These are phyloP conservation scores for Arthroderma uncinatum DNA, from an alignment of 2,329 filamentous ascomycete genomes.

Conservation along the genomic window DNA sequence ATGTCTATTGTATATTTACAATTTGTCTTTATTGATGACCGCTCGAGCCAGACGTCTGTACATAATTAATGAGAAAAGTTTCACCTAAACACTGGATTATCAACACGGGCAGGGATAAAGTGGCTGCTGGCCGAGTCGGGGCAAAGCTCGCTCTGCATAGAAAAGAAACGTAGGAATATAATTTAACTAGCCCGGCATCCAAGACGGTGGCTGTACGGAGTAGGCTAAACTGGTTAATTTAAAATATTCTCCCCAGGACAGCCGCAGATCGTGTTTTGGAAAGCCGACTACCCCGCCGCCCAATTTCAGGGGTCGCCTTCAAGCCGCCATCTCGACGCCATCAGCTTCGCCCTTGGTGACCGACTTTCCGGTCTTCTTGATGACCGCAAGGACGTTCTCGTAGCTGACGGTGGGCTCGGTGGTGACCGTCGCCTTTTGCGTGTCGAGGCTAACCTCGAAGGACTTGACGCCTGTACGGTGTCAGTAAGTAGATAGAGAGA, in stretches of 20 bases:
- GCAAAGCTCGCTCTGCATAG: background rate
- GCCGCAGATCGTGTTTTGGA: background rate
- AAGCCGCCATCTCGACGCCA: slow-evolving; percentile 19
- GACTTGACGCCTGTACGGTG: slow-evolving; percentile 60
- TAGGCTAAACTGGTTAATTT: background rate
- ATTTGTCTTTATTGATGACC: background rate
- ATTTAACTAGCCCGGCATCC: background rate
- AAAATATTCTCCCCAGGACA: background rate
- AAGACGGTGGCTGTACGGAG: background rate
- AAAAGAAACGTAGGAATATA: background rate
- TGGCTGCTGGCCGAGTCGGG: background rate
- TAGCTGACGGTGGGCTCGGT: slow-evolving; percentile 60
- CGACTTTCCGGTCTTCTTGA: slow-evolving; percentile 91
- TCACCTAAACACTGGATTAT: background rate
- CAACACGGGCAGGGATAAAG: background rate
- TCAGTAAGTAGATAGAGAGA: slow-evolving; percentile 2
- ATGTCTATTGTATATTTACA: background rate
- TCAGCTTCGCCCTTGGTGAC: slow-evolving; percentile 54
- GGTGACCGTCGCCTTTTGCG: slow-evolving; percentile 67
- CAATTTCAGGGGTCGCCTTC: background rate
- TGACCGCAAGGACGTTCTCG: slow-evolving; percentile 71
- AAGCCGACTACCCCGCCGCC: background rate
- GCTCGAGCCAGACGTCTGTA: background rate
- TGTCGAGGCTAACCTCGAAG: slow-evolving; percentile 78
- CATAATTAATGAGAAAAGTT: background rate